A percentile compares a stretch with the other conserved stretches of the same genome.
These are phyloP conservation scores for Ustilago nuda DNA, from an alignment of 1,284 basidiomycete genomes.

Conservation along the genomic window DNA sequence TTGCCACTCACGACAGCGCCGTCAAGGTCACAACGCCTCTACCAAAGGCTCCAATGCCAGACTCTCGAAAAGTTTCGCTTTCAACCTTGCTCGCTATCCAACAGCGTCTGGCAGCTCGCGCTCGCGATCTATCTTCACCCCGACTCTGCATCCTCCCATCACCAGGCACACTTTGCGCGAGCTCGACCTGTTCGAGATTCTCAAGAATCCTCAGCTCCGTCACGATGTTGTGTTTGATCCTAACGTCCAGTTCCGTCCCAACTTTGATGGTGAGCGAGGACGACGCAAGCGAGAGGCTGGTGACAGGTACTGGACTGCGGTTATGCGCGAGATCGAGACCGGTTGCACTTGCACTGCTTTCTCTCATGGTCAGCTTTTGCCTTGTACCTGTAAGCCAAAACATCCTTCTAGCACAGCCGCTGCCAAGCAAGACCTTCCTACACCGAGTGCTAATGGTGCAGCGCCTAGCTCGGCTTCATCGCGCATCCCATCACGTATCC, in stretches of 20 bases:
- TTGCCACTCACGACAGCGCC: conserved; percentile 22
- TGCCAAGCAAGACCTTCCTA: background rate
- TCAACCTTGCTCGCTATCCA: conserved; percentile 26
- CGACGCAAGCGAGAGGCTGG: conserved; percentile 80
- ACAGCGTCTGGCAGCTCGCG: conserved; percentile 24
- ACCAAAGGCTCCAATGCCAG: conserved; percentile 7
- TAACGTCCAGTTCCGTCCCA: conserved; percentile 70
- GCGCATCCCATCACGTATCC: conserved; percentile 77
- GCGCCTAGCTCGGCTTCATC: conserved; percentile 1
- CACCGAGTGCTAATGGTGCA: background rate
- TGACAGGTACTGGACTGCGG: conserved; percentile 86
- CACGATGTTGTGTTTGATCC: conserved; percentile 87
- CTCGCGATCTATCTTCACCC: conserved; percentile 66
- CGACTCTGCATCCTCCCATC: conserved; percentile 80
- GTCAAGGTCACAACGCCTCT: conserved; percentile 8
- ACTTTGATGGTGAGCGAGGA: conserved; percentile 71
- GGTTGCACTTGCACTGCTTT: conserved; percentile 88
- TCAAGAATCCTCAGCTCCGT: conserved; percentile 88
- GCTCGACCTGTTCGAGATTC: conserved; percentile 84
- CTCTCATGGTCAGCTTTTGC: conserved; percentile 64
- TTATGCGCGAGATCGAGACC: conserved; percentile 80
- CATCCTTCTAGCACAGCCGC: conserved; percentile 8
- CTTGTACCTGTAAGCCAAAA: conserved; percentile 66
- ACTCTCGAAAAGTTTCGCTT: conserved; percentile 19
- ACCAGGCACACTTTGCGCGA: conserved; percentile 85